Evolutionary conservation across 2,329 filamentous ascomycete genomes (phyloP).

Genomic region (Fusarium irregulare): DNA sequence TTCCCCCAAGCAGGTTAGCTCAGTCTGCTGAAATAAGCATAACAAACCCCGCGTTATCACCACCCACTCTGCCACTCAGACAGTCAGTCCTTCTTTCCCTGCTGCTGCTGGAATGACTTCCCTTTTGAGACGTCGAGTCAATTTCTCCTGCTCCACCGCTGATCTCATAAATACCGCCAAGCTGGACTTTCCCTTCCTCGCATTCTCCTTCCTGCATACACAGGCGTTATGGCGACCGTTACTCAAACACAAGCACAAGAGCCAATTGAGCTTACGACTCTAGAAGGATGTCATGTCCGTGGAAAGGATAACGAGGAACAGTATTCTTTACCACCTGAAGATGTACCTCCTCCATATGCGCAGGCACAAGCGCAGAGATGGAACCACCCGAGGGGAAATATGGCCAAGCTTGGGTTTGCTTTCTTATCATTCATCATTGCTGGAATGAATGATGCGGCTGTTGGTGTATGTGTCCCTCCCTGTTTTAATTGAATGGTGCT

Average conservation of each 20-base stretch:
- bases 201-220: too few species aligned
- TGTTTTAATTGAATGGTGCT: background rate
- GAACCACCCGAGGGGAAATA: constrained; percentile 52
- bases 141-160: background rate
- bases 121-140: background rate
- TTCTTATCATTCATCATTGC: constrained; percentile 70
- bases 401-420: constrained; percentile 52
- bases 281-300: background rate
- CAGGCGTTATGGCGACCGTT: constrained; percentile 19
- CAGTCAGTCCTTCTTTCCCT: background rate
- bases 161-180: background rate
- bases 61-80: background rate
- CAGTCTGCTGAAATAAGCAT: background rate
- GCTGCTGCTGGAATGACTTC: constrained; percentile 9
- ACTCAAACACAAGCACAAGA: constrained; percentile 21
- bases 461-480: constrained; percentile 58
- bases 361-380: constrained; percentile 49
- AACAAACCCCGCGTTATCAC: background rate
- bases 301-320: constrained; percentile 20
- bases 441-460: constrained; percentile 72
- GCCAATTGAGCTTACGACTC: constrained; percentile 19
- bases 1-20: constrained; percentile 1
- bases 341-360: constrained; percentile 45
- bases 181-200: background rate
- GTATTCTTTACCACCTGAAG: background rate